Conservation (phyloP, 345 rosid genomes). For the Nephelium lappaceum region DNA sequence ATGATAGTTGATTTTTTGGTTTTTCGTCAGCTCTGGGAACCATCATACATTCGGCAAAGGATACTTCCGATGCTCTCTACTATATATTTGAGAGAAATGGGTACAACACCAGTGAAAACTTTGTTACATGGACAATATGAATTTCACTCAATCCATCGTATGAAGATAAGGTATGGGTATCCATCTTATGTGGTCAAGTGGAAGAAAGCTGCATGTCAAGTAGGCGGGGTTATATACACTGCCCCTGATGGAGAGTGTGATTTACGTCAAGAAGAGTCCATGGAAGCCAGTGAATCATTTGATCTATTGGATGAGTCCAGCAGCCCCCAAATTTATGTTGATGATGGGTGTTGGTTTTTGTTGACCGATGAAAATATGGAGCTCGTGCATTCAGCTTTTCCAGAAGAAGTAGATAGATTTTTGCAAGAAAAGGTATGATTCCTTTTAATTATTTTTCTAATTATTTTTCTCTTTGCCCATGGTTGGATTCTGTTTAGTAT, state of each 20-base stretch:
- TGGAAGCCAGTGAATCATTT: conserved; percentile 47
- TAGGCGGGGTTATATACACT: conserved; percentile 24
- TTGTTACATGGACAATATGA: conserved; percentile 66
- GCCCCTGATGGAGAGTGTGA: conserved; percentile 36
- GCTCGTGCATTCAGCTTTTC: conserved; percentile 74
- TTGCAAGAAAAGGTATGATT: conserved; percentile 62
- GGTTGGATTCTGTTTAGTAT: not conserved
- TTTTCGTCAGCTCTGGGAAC: conserved; percentile 73
- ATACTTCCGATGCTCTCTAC: conserved; percentile 85
- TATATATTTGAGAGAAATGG: conserved; percentile 70
- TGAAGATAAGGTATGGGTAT: conserved; percentile 69
- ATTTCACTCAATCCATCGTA: conserved; percentile 73
- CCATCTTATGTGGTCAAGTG: conserved; percentile 69
- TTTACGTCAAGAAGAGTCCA: conserved; percentile 38
- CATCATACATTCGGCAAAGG: conserved; percentile 70
- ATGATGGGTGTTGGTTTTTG: conserved; percentile 53
- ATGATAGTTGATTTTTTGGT: conserved; percentile 80
- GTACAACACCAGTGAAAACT: conserved; percentile 38
- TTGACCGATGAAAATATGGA: conserved; percentile 76
- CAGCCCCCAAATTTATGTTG: conserved; percentile 53
- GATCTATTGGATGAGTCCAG: conserved; percentile 51
- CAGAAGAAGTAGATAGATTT: conserved; percentile 60
- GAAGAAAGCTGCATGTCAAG: conserved; percentile 52
- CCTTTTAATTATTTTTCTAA: conserved; percentile 4
- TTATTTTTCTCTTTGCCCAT: not conserved